Base-by-base conservation (phyloP, 192 early-diverging fungal genomes). In the Piromyces sp. region DNA sequence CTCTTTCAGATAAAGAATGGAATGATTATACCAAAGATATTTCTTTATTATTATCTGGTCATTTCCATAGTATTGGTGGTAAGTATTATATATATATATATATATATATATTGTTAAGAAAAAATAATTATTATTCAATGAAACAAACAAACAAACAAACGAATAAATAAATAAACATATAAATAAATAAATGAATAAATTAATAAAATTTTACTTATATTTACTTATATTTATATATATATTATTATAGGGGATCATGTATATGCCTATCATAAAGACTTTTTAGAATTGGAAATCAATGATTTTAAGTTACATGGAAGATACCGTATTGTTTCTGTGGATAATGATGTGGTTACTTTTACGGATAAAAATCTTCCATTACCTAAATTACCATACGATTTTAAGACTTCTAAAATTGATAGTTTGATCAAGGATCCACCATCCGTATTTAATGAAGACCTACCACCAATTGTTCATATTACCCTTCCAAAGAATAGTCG, bases 401-500 rank as follows among this genome's bases (percentile, higher is more conserved):
- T 87, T 82, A 19, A 22, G n/a, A 79, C 26, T 7, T 30, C 17
- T 80, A 38, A 33, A 29, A 3, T 42, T 37, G 79, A 51, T 79
- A 14, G 37, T 81, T 28, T 80, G 80, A 31, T 51, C 38, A 33
- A 82, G 79, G 30, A 84, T 86, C 82, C 85, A 85, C 5, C 58
- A 81, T 79, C 78, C 83, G 81, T 89, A 85, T 22, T 83, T 83
- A 19, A 80, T 79, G 14, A 29, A 40, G 3, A 29, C 83, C 4
- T 58, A 15, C 86, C 91, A 29, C 96, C 96, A 5, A 87, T 96
- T 0, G 89, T 97, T 15, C 85, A 96, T 22, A 88, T 96, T 17
- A 96, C 96, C 0, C 94, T 95, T 80, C 96, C 96, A 36, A 95
- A 97, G 81, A 94, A 97, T 82, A 92, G 92, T 1, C 87, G 92